Evolutionary conservation across 176 grass and related monocot species (phyloP).

Genomic region (Hyparrhenia diplandra): DNA sequence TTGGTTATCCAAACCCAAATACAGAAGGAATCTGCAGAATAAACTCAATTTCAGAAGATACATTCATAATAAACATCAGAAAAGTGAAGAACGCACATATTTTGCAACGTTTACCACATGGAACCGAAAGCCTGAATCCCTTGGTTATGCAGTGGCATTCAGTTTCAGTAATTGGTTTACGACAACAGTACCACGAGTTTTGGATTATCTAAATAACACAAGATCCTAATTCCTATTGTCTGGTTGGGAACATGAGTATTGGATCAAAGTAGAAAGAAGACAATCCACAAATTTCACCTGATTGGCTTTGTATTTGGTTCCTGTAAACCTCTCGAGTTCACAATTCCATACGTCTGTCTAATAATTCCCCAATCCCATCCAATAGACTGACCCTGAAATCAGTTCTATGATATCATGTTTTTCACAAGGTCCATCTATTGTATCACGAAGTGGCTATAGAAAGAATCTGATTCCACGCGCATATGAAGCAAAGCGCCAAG

Average conservation of each 20-base stretch:
- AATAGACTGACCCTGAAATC: neutral
- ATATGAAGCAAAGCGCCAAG: too few species aligned
- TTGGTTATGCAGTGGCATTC: neutral
- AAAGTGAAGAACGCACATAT: neutral
- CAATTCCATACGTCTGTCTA: neutral
- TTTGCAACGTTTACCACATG: neutral
- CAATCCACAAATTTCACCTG: neutral
- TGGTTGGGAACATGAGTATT: neutral
- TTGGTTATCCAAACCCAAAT: neutral
- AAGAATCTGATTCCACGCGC: too few species aligned
- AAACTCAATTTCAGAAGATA: neutral
- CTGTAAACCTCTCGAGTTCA: neutral
- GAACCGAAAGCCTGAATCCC: neutral
- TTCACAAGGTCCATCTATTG: neutral
- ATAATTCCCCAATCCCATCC: neutral
- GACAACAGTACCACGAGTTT: neutral
- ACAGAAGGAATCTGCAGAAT: slow-evolving; percentile 6
- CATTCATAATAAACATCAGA: neutral
- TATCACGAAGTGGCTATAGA: neutral
- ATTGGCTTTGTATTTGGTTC: neutral
- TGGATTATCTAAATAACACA: neutral
- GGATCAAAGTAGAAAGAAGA: neutral
- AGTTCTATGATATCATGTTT: neutral
- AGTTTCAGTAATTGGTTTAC: neutral
- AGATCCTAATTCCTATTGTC: neutral